Conservation (phyloP, 192 early-diverging fungal genomes). For the Obelidium mucronatum region DNA sequence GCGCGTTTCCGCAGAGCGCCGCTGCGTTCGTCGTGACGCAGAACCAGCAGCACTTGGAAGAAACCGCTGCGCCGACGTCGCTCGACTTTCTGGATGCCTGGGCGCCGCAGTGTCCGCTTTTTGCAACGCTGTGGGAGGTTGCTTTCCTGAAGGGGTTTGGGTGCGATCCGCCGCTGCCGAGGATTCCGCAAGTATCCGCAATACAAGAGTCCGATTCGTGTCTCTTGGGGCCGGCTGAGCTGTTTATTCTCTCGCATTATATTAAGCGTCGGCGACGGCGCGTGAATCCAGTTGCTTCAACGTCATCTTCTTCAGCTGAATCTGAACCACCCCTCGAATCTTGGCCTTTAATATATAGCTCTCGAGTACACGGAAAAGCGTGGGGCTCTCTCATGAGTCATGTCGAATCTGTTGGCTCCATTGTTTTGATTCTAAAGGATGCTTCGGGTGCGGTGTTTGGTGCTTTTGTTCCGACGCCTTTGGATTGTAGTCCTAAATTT, state of each 20-base stretch:
- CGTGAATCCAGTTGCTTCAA: neutral
- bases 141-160: neutral
- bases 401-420: slow-evolving; percentile 11
- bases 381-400: slow-evolving; percentile 8
- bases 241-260: slow-evolving; percentile 8
- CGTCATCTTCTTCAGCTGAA: neutral
- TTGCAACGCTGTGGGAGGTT: neutral
- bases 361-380: slow-evolving; percentile 13
- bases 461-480: neutral
- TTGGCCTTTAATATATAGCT: slow-evolving; percentile 11
- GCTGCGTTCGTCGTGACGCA: slow-evolving; percentile 5
- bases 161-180: neutral
- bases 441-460: neutral
- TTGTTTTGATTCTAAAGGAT: neutral
- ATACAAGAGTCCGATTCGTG: neutral
- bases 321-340: neutral
- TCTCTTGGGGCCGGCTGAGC: neutral
- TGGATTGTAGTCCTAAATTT: slow-evolving; percentile 9
- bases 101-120: neutral
- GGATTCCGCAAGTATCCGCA: neutral
- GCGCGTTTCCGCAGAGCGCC: too few species aligned
- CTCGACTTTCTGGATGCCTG: neutral
- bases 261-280: neutral
- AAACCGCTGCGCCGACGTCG: neutral
- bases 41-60: neutral